A percentile compares a stretch with the other conserved stretches of the same genome.
Conservation (phyloP, 352 stramenopile species). For the Globisporangium middletonii region DNA sequence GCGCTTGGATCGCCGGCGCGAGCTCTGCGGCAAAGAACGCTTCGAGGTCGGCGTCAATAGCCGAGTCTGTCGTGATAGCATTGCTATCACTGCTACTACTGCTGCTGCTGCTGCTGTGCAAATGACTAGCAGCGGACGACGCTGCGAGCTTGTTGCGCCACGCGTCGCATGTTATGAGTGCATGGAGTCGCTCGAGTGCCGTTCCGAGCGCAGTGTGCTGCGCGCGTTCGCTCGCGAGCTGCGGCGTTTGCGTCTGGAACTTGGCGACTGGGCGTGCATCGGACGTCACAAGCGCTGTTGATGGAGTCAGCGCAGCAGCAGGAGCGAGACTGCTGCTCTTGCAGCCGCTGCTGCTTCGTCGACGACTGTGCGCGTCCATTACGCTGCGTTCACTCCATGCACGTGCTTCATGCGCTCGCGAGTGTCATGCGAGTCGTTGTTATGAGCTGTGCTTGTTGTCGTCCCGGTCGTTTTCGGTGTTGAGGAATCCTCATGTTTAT, state of each 20-base stretch:
- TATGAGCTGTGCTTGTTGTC: no score
- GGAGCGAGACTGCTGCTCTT: not conserved
- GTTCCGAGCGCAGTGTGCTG: conserved; percentile 4
- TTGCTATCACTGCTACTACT: not conserved
- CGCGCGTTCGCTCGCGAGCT: conserved; percentile 3
- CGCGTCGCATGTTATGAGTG: not conserved
- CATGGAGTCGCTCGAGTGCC: not conserved
- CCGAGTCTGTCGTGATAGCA: no score
- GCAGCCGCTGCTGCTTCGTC: not conserved
- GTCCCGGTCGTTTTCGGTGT: no score
- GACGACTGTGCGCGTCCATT: not conserved
- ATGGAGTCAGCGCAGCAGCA: not conserved
- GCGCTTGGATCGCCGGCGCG: conserved; percentile 39
- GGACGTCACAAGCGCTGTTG: not conserved
- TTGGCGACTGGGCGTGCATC: not conserved
- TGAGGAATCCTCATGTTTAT: no score
- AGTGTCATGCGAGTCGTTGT: no score
- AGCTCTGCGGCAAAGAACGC: conserved; percentile 40
- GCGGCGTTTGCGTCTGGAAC: conserved; percentile 5
- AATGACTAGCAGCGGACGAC: not conserved
- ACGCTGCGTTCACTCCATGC: no score
- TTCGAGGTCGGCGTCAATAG: conserved; percentile 22
- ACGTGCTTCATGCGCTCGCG: no score
- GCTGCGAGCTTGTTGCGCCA: not conserved
- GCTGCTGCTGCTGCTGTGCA: not conserved